A percentile compares a stretch with the other conserved stretches of the same genome.
Conservation (phyloP, 176 grass and related monocot genomes). For the Eleusine indica region DNA sequence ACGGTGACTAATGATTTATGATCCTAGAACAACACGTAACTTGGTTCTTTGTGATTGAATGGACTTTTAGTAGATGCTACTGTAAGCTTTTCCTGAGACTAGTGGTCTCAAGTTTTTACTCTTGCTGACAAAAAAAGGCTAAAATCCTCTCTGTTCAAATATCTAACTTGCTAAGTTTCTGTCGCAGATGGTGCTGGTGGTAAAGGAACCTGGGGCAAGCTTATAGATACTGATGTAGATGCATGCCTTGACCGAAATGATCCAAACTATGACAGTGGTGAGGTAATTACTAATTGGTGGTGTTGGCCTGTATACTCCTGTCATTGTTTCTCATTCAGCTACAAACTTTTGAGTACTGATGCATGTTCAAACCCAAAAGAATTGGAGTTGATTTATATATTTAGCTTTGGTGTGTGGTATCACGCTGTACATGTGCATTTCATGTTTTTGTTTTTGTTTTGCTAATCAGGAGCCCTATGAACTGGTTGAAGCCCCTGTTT, state of each 20-base stretch:
- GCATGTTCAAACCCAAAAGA: slow-evolving; percentile 8
- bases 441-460: slow-evolving; percentile 17
- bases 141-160: slow-evolving; percentile 3
- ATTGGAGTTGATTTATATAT: neutral
- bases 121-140: neutral
- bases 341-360: slow-evolving; percentile 4
- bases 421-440: slow-evolving; percentile 18
- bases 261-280: slow-evolving; percentile 93
- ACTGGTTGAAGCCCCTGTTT: slow-evolving; percentile 72
- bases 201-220: slow-evolving; percentile 91
- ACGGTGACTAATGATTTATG: neutral
- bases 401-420: neutral
- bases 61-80: slow-evolving; percentile 7
- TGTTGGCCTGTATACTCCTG: slow-evolving; percentile 27
- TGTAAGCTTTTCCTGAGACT: slow-evolving; percentile 9
- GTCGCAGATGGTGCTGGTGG: slow-evolving; percentile 91
- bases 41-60: neutral
- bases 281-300: slow-evolving; percentile 57
- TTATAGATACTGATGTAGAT: slow-evolving; percentile 72
- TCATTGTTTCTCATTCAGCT: slow-evolving; percentile 17
- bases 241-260: slow-evolving; percentile 87
- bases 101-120: slow-evolving; percentile 5
- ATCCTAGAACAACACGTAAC: slow-evolving; percentile 3
- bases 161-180: slow-evolving; percentile 40
- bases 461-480: slow-evolving; percentile 88